Evolutionary conservation across 192 early-diverging fungal species (phyloP), one percentile per base, ranked within the genome.

Genomic region (Jimgerdemannia lactiflua): DNA sequence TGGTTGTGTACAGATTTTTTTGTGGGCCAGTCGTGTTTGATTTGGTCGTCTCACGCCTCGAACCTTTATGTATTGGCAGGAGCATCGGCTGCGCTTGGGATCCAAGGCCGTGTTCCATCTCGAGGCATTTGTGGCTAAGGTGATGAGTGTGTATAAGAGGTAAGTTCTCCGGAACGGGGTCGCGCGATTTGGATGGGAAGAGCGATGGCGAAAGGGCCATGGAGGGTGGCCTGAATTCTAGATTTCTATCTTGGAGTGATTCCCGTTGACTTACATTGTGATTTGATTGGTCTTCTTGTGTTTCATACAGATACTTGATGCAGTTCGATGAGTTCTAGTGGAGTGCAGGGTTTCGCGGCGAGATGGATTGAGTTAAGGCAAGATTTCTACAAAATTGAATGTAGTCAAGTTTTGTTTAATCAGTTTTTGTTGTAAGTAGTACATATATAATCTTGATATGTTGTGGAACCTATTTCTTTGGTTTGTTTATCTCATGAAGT

Each of bases 41-140:
- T 63, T 87, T 71, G 65, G 42, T 29, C 40, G 42, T 4, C 39
- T 10, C 54, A 19, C 66, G 39, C 63, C 14, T 40, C 14, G 42
- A 49, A 9, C 2, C 10, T 11, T 73, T 44, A 0, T 66, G 40
- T 4, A 41, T 42, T 7, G 39, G 40, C 71, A 82, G 89, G 96
- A 99, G 77, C 94, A 97, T 72, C 92, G 94, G 66, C 80, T 99
- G 78, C 88, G 90, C 63, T 79, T 88, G 14, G 97, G 97, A 3
- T 91, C 89, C 72, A 99, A 99, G 85, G 89, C 90, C 3, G 96
- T 99, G 29, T 95, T 98, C 74, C 96, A 99, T 78, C 84, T 99
- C 41, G 97, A 99, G 78, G 95, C 96, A 0, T 99, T 96, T 84
- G 90, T 94, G 40, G 95, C 94, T 54, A 92, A 91, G 77, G 89